These are phyloP conservation scores for Coleophoma crateriformis DNA, from an alignment of 2,329 filamentous ascomycete genomes.

Conservation along the genomic window DNA sequence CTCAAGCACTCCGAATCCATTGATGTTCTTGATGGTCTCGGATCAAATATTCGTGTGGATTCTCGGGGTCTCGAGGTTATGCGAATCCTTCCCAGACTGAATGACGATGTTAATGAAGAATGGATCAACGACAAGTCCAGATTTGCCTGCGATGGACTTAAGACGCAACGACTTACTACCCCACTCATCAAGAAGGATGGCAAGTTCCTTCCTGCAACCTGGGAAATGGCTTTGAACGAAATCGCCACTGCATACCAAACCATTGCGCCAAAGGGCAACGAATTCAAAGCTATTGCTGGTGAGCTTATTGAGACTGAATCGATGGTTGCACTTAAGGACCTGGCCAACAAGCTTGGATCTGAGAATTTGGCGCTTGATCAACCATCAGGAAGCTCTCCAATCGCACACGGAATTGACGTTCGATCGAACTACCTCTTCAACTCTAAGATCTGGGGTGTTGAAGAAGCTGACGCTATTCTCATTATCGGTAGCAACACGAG, in stretches of 20 bases:
- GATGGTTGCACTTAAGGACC: slow-evolving; percentile 92
- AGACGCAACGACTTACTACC: slow-evolving; percentile 91
- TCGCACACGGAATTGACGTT: slow-evolving; percentile 89
- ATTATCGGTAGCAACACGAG: slow-evolving; percentile 93
- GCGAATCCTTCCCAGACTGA: slow-evolving; percentile 86
- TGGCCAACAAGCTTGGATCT: slow-evolving; percentile 93
- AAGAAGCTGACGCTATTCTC: slow-evolving; percentile 88
- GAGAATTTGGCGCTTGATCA: slow-evolving; percentile 94
- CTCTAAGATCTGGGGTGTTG: slow-evolving; percentile 87
- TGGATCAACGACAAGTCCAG: slow-evolving; percentile 99
- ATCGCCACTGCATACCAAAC: slow-evolving; percentile 76
- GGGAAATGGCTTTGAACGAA: slow-evolving; percentile 92
- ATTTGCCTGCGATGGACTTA: slow-evolving; percentile 93
- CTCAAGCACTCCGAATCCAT: slow-evolving; percentile 93
- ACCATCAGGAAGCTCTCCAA: slow-evolving; percentile 72
- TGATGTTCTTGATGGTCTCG: slow-evolving; percentile 87
- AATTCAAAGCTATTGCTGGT: slow-evolving; percentile 93
- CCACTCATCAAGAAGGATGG: slow-evolving; percentile 83
- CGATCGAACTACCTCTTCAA: slow-evolving; percentile 97
- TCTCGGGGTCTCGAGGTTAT: slow-evolving; percentile 92
- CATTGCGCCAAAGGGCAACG: slow-evolving; percentile 78
- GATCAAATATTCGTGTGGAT: slow-evolving; percentile 92
- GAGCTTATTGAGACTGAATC: slow-evolving; percentile 89
- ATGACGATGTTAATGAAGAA: slow-evolving; percentile 98
- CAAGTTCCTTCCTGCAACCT: slow-evolving; percentile 87